Evolutionary conservation across 495 filamentous ascomycete species (phyloP).

Genomic region (Rusavskia elegans): DNA sequence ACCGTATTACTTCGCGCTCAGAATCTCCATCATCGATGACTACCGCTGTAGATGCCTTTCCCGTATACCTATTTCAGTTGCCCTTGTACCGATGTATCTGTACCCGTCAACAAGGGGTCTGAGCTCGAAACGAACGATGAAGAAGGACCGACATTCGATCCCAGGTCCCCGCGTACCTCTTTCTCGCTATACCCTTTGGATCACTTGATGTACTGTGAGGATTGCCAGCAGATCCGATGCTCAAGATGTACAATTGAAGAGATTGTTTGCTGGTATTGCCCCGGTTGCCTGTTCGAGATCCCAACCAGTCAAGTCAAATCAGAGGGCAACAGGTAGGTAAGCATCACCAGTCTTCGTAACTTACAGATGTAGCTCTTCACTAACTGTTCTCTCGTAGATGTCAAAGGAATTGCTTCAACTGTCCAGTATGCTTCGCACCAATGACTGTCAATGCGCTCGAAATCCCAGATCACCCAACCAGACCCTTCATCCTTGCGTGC

Average conservation of each 20-base stretch:
- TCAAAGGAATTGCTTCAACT: conserved; percentile 87
- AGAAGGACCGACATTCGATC: conserved; percentile 76
- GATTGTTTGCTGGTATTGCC: conserved; percentile 85
- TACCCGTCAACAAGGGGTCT: conserved; percentile 8
- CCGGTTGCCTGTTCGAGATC: conserved; percentile 91
- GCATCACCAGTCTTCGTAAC: not conserved
- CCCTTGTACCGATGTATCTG: conserved; percentile 53
- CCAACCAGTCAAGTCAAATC: conserved; percentile 76
- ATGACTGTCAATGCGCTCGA: conserved; percentile 56
- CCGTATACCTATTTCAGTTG: conserved; percentile 90
- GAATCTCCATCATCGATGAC: too few relatives aligned
- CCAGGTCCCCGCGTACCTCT: conserved; percentile 64
- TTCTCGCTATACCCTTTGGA: conserved; percentile 89
- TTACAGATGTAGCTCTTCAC: not conserved
- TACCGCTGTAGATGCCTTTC: conserved; percentile 26
- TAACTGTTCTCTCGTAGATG: conserved; percentile 40
- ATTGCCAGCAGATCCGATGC: conserved; percentile 90
- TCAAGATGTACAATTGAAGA: conserved; percentile 84
- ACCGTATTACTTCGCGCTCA: too few relatives aligned
- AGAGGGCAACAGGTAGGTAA: conserved; percentile 75
- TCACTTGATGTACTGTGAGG: conserved; percentile 86
- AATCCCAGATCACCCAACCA: conserved; percentile 26
- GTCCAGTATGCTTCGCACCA: conserved; percentile 73
- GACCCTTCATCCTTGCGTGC: conserved; percentile 69
- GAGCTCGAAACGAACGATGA: conserved; percentile 33